Percentiles rank a stretch among this genome's conserved stretches.
Conservation (phyloP, 2,329 filamentous ascomycete genomes). For the Ramularia endophylla region DNA sequence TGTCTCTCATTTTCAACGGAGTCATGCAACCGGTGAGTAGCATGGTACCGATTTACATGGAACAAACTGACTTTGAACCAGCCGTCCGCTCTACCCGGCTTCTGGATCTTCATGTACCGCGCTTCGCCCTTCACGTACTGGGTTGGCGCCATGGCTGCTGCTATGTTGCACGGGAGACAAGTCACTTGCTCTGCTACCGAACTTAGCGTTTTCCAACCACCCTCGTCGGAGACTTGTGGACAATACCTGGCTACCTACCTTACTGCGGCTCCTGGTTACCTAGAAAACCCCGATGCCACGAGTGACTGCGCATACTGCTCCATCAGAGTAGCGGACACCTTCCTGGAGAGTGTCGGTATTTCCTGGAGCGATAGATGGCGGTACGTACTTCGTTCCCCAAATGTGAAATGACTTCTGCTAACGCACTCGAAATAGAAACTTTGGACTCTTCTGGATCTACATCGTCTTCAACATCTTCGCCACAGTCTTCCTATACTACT, state of each 20-base stretch:
- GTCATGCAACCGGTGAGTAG: slow-evolving; percentile 61
- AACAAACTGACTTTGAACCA: too few relatives aligned
- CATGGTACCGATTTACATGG: too few relatives aligned
- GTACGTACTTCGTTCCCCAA: too few relatives aligned
- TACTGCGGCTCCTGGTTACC: slow-evolving; percentile 32
- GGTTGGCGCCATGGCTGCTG: slow-evolving; percentile 36
- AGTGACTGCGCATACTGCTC: slow-evolving; percentile 47
- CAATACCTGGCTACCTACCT: slow-evolving; percentile 43
- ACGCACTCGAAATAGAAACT: too few relatives aligned
- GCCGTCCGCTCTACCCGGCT: slow-evolving; percentile 55
- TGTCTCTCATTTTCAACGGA: slow-evolving; percentile 46
- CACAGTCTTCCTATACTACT: slow-evolving; percentile 57
- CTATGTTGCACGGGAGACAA: slow-evolving; percentile 38
- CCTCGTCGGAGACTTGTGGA: slow-evolving; percentile 36
- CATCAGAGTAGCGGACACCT: slow-evolving; percentile 42
- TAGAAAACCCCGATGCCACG: slow-evolving; percentile 42
- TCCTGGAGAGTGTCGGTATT: slow-evolving; percentile 38
- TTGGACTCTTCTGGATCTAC: slow-evolving; percentile 63
- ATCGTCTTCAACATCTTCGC: slow-evolving; percentile 57
- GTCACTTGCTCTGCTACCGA: slow-evolving; percentile 46
- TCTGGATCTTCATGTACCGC: slow-evolving; percentile 75
- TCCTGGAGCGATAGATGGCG: slow-evolving; percentile 52
- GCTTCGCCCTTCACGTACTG: slow-evolving; percentile 63
- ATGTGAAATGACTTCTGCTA: too few relatives aligned
- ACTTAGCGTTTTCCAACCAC: slow-evolving; percentile 36